phyloP scores from a whole-genome alignment of 352 stramenopile species.

The Phytophthora pinifolia region DNA sequence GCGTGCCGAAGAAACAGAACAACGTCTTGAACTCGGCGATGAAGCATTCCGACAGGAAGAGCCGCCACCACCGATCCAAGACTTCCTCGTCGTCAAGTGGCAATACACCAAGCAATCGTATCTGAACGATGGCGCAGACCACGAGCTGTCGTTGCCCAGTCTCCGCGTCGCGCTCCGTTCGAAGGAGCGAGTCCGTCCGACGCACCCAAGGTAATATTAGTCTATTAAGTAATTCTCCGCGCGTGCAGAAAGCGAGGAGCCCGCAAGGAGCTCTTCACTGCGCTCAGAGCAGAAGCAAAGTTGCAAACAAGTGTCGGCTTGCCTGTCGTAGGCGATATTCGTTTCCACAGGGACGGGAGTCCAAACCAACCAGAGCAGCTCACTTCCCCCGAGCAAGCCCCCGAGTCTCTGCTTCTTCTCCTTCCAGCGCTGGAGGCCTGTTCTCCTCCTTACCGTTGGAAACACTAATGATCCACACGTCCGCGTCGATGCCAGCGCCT shows the following conservation, averaged over 20 bases:
- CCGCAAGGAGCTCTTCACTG: slow-evolving; percentile 5
- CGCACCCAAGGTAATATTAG: slow-evolving; percentile 28
- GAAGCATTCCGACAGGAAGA: slow-evolving; percentile 50
- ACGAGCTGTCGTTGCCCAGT: slow-evolving; percentile 5
- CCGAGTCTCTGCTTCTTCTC: background rate
- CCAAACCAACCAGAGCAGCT: slow-evolving; percentile 22
- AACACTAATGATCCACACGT: slow-evolving; percentile 30
- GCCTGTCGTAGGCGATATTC: no score
- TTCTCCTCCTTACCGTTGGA: slow-evolving; percentile 11
- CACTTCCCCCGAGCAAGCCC: slow-evolving; percentile 25
- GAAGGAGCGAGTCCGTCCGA: slow-evolving; percentile 1
- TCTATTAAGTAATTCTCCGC: slow-evolving; percentile 31
- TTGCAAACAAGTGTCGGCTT: slow-evolving; percentile 10
- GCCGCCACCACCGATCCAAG: slow-evolving; percentile 36
- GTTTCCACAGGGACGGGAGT: slow-evolving; percentile 14
- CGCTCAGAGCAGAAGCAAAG: background rate
- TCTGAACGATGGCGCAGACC: slow-evolving; percentile 20
- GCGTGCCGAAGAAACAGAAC: slow-evolving; percentile 43
- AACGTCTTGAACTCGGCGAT: slow-evolving; percentile 37
- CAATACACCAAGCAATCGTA: slow-evolving; percentile 15
- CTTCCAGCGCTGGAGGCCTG: background rate
- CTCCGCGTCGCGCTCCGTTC: slow-evolving; percentile 1
- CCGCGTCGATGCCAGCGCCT: slow-evolving; percentile 9
- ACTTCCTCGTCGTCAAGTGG: slow-evolving; percentile 20
- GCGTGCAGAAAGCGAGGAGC: slow-evolving; percentile 4